Evolutionary conservation across 768 basidiomycete species (phyloP).

Genomic region (Lactarius pseudohatsudake): DNA sequence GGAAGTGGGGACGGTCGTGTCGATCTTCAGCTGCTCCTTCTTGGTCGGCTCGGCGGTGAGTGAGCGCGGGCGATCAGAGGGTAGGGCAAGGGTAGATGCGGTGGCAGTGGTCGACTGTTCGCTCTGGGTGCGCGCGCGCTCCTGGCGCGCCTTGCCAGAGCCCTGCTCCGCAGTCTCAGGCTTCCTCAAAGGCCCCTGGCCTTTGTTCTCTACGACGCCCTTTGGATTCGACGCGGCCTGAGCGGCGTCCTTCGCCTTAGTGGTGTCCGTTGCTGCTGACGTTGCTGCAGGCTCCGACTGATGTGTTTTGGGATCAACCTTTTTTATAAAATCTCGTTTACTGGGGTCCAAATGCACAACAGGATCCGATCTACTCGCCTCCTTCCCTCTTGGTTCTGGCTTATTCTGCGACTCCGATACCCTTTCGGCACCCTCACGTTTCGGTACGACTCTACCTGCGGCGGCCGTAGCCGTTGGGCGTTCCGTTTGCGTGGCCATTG

Average conservation of each 20-base stretch:
- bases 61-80: conserved; percentile 17
- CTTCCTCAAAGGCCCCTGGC: conserved; percentile 23
- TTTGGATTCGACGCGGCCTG: conserved; percentile 16
- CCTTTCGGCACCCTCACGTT: conserved; percentile 5
- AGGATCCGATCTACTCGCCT: conserved; percentile 28
- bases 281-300: conserved; percentile 14
- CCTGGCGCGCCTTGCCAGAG: conserved; percentile 16
- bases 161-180: conserved; percentile 13
- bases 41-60: conserved; percentile 24
- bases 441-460: conserved; percentile 13
- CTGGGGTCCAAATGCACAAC: conserved; percentile 22
- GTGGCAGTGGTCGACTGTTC: conserved; percentile 1
- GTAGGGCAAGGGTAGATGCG: background rate
- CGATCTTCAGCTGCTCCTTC: conserved; percentile 24
- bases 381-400: conserved; percentile 15
- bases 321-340: conserved; percentile 28
- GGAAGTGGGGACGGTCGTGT: conserved; percentile 3
- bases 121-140: conserved; percentile 21
- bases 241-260: background rate
- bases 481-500: conserved; percentile 24
- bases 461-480: conserved; percentile 8
- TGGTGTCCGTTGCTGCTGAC: background rate
- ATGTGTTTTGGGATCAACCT: conserved; percentile 20
- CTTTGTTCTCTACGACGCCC: background rate
- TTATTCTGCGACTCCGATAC: background rate